A percentile compares a stretch with the other conserved stretches of the same genome.
Conservation (phyloP, 306 rosid genomes). For the Ceratonia siliqua region DNA sequence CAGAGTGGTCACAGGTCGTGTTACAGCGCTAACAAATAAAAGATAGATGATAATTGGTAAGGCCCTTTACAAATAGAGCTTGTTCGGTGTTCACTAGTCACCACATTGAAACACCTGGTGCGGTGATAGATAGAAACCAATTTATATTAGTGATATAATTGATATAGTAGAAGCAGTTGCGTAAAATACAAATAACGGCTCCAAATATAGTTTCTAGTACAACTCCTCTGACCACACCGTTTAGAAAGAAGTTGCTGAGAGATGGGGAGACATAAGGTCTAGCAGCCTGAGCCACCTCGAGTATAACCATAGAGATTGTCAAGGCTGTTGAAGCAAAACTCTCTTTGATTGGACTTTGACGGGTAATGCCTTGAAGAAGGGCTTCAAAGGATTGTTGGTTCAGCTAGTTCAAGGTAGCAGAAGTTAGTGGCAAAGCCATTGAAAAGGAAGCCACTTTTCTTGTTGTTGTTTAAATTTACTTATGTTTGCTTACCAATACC, state of each 20-base stretch:
- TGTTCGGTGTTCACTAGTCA: too few species aligned
- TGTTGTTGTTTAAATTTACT: too few species aligned
- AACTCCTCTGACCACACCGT: conserved; percentile 64
- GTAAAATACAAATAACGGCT: conserved; percentile 38
- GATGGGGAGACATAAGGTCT: conserved; percentile 59
- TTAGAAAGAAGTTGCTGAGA: conserved; percentile 66
- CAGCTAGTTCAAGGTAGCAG: conserved; percentile 20
- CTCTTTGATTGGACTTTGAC: conserved; percentile 35
- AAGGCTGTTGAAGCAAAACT: conserved; percentile 37
- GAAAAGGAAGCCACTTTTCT: conserved; percentile 49
- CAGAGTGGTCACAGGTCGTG: too few species aligned
- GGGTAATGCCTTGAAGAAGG: conserved; percentile 7
- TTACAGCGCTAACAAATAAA: too few species aligned
- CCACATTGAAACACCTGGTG: too few species aligned
- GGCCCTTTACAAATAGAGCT: too few species aligned
- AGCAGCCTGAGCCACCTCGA: conserved; percentile 70
- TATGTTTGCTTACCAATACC: background rate
- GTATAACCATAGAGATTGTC: conserved; percentile 60
- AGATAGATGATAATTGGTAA: too few species aligned
- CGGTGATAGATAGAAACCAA: too few species aligned
- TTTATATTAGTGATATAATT: background rate
- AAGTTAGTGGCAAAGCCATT: conserved; percentile 39
- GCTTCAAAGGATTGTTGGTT: background rate
- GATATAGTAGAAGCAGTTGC: background rate
- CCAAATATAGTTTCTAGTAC: conserved; percentile 56